These are phyloP conservation scores for Craspedostauros australis DNA, from an alignment of 108 stramenopile genomes.

Conservation along the genomic window DNA sequence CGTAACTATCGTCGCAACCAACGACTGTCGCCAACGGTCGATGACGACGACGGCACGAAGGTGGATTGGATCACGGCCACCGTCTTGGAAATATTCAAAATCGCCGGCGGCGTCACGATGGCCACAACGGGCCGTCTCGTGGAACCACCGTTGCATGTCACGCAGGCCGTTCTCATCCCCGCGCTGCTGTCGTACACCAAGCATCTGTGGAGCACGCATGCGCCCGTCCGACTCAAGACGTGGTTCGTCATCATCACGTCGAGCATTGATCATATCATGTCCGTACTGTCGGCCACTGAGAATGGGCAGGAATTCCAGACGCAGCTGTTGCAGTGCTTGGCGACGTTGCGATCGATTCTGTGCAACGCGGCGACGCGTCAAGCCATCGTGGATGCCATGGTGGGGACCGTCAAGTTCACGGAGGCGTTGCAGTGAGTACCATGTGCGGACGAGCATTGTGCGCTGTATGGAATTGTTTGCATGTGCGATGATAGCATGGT, in stretches of 20 bases:
- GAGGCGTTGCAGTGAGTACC: too few relatives aligned
- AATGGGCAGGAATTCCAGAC: conserved; percentile 15
- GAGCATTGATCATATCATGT: conserved; percentile 35
- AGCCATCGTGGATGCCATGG: too few relatives aligned
- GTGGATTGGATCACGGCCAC: conserved; percentile 26
- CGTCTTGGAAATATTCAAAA: conserved; percentile 27
- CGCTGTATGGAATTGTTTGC: too few relatives aligned
- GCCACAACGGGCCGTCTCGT: conserved; percentile 40
- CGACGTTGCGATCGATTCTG: too few relatives aligned
- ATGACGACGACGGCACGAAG: too few relatives aligned
- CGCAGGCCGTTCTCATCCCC: conserved; percentile 35
- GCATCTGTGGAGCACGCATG: conserved; percentile 19
- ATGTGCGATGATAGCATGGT: too few relatives aligned
- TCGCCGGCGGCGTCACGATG: conserved; percentile 36
- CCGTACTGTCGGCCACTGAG: conserved; percentile 24
- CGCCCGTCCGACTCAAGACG: conserved; percentile 36
- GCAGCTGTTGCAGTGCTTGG: too few relatives aligned
- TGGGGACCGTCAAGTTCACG: too few relatives aligned
- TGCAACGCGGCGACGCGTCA: too few relatives aligned
- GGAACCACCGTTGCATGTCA: conserved; percentile 44
- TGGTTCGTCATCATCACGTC: conserved; percentile 45
- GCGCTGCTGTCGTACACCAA: conserved; percentile 17
- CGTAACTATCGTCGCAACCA: too few relatives aligned
- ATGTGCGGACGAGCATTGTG: too few relatives aligned
- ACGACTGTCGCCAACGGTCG: too few relatives aligned